Evolutionary conservation across 345 rosid species (phyloP), one percentile per base, ranked within the genome.

Genomic region (Triadica sebifera): DNA sequence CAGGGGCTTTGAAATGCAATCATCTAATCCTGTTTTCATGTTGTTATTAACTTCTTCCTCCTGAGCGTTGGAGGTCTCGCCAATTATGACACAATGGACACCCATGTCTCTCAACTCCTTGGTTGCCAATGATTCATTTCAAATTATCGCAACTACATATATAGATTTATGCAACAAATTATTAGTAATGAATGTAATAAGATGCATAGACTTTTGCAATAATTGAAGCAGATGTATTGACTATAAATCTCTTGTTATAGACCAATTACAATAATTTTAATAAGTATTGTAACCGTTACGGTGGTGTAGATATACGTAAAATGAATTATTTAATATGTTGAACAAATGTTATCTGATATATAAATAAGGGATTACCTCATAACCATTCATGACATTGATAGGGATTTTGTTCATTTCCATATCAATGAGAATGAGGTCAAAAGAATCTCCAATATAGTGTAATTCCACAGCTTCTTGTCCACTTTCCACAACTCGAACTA

Each of bases 381-480:
- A 51, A 3, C 90, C 87, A 65, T 84, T 71, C 89, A 83, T 80
- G 9, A 29, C 2, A 29, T 29, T 29, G 34, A 88, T 25, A 9
- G 88, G 88, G 84, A 86, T 82, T 13, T 85, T n/a, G n/a, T n/a
- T 81, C 61, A 78, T 43, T 17, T 85, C 82, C 61, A 78, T 43
- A 47, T 85, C 88, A 77, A 86, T 84, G 13, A 88, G 74, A 50
- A 86, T 81, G 59, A 85, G 74, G n/a, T 84, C 52, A 47, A 78
- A 83, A 22, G 72, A 62, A 45, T 72, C 78, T 0, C 87, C 85
- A 5, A 43, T 3, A 12, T 0, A 47, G 49, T 52, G 81, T 58
- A 88, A 69, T 29, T 86, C 83, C 20, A 85, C 79, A 0, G 82
- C 90, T 69, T 75, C 79, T 25, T 76, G 65, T 5, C 90, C 87